phyloP scores from a whole-genome alignment of 2,329 filamentous ascomycete species.

The Pestalotiopsis sp. region DNA sequence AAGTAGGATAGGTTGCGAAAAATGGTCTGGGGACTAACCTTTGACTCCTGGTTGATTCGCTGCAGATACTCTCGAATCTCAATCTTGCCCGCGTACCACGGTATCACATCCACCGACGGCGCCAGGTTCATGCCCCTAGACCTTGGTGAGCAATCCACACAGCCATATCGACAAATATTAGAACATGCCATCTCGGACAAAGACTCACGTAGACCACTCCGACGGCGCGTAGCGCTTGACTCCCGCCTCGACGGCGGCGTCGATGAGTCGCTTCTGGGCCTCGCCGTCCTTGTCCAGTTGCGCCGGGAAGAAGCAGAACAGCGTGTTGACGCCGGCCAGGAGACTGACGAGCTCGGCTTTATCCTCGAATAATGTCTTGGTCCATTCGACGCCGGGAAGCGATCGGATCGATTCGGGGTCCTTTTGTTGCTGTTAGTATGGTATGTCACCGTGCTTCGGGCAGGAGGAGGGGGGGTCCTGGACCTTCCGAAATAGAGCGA shows the following conservation, averaged over 20 bases:
- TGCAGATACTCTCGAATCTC: slow-evolving; percentile 10
- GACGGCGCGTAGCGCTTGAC: slow-evolving; percentile 44
- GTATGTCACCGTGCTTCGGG: not conserved
- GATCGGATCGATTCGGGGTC: not conserved
- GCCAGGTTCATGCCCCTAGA: not conserved
- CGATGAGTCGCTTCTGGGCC: slow-evolving; percentile 42
- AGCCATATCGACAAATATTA: not conserved
- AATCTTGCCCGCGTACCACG: slow-evolving; percentile 43
- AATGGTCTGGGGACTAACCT: not conserved
- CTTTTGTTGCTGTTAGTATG: not conserved
- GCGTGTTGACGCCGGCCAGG: not conserved
- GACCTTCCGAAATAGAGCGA: not conserved
- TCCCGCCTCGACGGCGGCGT: slow-evolving; percentile 38
- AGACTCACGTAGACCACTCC: slow-evolving; percentile 32
- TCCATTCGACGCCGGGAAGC: not conserved
- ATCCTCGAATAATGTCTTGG: not conserved
- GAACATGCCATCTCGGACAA: not conserved
- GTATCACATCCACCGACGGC: not conserved
- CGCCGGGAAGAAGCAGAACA: slow-evolving; percentile 9
- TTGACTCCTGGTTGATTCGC: slow-evolving; percentile 21
- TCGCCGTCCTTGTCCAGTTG: slow-evolving; percentile 19
- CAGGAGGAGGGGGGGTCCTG: too few relatives aligned
- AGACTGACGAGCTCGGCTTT: not conserved
- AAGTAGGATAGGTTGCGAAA: slow-evolving; percentile 23
- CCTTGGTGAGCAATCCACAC: not conserved